phyloP scores from a whole-genome alignment of 495 filamentous ascomycete genomes.

The Penicillium riverlandense region DNA sequence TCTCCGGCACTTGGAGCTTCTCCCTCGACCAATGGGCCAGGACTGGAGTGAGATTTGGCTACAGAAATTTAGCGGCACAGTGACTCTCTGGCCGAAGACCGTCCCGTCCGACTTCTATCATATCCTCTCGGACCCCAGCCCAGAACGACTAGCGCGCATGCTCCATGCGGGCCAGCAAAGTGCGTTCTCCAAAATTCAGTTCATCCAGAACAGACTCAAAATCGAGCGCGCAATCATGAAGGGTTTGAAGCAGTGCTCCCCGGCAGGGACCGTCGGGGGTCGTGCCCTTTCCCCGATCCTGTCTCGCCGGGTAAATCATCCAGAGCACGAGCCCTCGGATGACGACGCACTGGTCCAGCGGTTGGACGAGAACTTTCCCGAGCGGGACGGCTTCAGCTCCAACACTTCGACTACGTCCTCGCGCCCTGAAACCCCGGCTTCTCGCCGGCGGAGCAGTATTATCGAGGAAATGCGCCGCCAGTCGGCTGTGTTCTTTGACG shows the following conservation, averaged over 20 bases:
- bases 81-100: slow-evolving; percentile 90
- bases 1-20: slow-evolving; percentile 80
- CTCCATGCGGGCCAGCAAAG: slow-evolving; percentile 78
- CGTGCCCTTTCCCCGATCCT: slow-evolving; percentile 20
- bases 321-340: slow-evolving; percentile 13
- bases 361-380: slow-evolving; percentile 26
- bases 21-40: slow-evolving; percentile 85
- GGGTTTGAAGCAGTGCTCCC: slow-evolving; percentile 54
- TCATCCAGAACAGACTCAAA: slow-evolving; percentile 77
- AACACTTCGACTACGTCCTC: slow-evolving; percentile 18
- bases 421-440: slow-evolving; percentile 16
- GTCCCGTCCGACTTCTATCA: slow-evolving; percentile 69
- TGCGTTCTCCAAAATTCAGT: slow-evolving; percentile 83
- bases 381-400: slow-evolving; percentile 15
- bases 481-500: slow-evolving; percentile 56
- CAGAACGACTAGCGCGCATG: slow-evolving; percentile 74
- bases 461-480: slow-evolving; percentile 55
- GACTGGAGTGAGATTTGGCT: slow-evolving; percentile 97
- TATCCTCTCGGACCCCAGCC: slow-evolving; percentile 76
- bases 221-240: slow-evolving; percentile 73
- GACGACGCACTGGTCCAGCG: slow-evolving; percentile 12
- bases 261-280: slow-evolving; percentile 7
- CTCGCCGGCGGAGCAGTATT: slow-evolving; percentile 33
- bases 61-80: slow-evolving; percentile 86
- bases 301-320: slow-evolving; percentile 15